Base-by-base conservation (phyloP, 2,329 filamentous ascomycete species). In the Sporothrix luriei region DNA sequence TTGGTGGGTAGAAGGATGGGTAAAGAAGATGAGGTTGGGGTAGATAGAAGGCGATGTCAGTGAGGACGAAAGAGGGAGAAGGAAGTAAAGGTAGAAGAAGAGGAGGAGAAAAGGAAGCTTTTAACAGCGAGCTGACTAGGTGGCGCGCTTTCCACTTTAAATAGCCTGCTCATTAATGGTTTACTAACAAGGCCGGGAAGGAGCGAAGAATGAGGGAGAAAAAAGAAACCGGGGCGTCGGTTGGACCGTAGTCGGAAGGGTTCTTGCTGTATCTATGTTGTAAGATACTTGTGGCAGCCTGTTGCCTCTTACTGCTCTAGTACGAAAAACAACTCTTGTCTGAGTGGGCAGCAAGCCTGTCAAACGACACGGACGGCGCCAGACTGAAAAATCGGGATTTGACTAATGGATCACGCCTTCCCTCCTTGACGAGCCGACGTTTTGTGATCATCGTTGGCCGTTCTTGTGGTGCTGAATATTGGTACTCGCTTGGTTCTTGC, bases 381-480 rank as follows among this genome's bases (percentile, higher is more conserved):
- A 54, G 55, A 49, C 38, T 48, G 24, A 49, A 9, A 54, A 57
- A 16, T 66, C 72, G 71, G 68, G 64, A 68, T 69, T 69, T 70
- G 72, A 69, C 70, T 69, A 71, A 69, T 68, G 16, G 69, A 74
- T 73, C 69, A 73, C 73, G 73, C 70, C 73, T 74, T 74, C 51
- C 52, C 68, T 54, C 59, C 64, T 43, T 66, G 46, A 49, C 48
- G 57, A 49, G 48, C 43, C 43, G 61, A n/a, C 29, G 40, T 21
- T 48, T 46, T n/a, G 38, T 16, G 48, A 48, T 26, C 13, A 21
- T 48, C 38, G 64, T 26, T 54, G 51, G 24, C 51, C 51, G 51
- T 54, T n/a, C 3, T 21, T 9, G n/a, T 43, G 26, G 24, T n/a
- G 21, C 51, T 49, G 6, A n/a, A 49, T 19, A 9, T 49, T 49